Conservation (phyloP, 2,329 filamentous ascomycete genomes). For the Fusarium proliferatum region DNA sequence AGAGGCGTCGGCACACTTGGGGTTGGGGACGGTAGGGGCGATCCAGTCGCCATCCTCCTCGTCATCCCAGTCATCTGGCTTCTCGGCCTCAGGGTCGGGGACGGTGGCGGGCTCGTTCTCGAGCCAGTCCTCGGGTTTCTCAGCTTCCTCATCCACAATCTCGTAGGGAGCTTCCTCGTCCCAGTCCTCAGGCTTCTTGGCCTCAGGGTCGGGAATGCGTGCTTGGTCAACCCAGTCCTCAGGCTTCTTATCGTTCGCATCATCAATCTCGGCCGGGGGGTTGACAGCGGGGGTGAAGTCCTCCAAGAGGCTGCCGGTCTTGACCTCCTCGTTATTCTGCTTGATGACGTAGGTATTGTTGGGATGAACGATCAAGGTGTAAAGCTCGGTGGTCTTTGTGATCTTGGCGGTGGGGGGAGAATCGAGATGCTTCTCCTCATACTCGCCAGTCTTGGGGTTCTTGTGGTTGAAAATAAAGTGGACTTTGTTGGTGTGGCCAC, state of each 20-base stretch:
- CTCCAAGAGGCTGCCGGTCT: conserved; percentile 91
- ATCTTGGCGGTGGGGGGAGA: conserved; percentile 87
- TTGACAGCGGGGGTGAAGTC: conserved; percentile 96
- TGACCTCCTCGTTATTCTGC: conserved; percentile 89
- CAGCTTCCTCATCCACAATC: conserved; percentile 92
- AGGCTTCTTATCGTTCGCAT: conserved; percentile 92
- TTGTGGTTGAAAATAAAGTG: conserved; percentile 99
- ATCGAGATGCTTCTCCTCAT: conserved; percentile 98
- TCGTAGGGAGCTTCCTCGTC: conserved; percentile 98
- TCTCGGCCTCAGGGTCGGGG: conserved; percentile 92
- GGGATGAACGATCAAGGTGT: conserved; percentile 95
- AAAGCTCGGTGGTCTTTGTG: conserved; percentile 91
- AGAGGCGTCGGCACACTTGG: conserved; percentile 92
- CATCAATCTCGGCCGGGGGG: conserved; percentile 93
- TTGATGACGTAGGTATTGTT: conserved; percentile 96
- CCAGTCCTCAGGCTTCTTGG: conserved; percentile 98
- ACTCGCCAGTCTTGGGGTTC: conserved; percentile 99
- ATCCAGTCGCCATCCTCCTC: conserved; percentile 99
- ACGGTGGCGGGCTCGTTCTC: conserved; percentile 85
- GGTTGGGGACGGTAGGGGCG: conserved; percentile 89
- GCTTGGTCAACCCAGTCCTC: conserved; percentile 95
- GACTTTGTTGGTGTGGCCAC: conserved; percentile 98
- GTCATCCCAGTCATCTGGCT: conserved; percentile 99
- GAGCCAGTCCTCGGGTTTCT: conserved; percentile 95
- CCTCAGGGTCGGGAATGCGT: conserved; percentile 90